These are phyloP conservation scores for Lactarius psammicola DNA, from an alignment of 768 basidiomycete species.

Conservation along the genomic window DNA sequence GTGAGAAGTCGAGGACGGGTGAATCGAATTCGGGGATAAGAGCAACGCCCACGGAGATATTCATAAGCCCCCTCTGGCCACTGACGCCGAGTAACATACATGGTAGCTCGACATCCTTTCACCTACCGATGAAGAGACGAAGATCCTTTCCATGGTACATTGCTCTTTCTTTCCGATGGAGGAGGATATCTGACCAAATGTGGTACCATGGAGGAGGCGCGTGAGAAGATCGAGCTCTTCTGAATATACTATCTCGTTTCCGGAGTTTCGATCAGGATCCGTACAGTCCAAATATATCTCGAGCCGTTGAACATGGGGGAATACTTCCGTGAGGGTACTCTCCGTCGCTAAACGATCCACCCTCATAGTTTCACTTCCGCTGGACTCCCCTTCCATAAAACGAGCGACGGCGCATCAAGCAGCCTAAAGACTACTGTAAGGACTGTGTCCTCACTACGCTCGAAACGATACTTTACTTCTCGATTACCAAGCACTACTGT, in stretches of 20 bases:
- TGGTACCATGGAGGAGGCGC: conserved; percentile 87
- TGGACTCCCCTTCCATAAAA: too few species aligned
- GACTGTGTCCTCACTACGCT: too few species aligned
- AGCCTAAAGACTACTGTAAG: too few species aligned
- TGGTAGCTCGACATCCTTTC: conserved; percentile 97
- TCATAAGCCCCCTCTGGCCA: too few species aligned
- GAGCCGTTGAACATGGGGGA: conserved; percentile 99
- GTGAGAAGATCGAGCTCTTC: conserved; percentile 99
- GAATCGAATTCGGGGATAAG: too few species aligned
- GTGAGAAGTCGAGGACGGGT: too few species aligned
- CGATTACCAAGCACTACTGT: too few species aligned
- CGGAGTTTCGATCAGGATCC: conserved; percentile 98
- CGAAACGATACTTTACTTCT: too few species aligned
- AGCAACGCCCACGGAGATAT: too few species aligned
- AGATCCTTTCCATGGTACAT: conserved; percentile 84
- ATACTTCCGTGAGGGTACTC: conserved; percentile 96
- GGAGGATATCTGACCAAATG: not conserved
- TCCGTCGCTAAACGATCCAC: conserved; percentile 43
- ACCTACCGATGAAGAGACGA: conserved; percentile 99
- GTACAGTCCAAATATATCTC: conserved; percentile 93
- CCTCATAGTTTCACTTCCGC: too few species aligned
- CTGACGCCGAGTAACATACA: too few species aligned
- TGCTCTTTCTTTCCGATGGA: not conserved
- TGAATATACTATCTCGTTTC: conserved; percentile 97
- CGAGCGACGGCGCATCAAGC: too few species aligned